Conservation (phyloP, 176 grass and related monocot genomes). For the Aegilops bicornis region DNA sequence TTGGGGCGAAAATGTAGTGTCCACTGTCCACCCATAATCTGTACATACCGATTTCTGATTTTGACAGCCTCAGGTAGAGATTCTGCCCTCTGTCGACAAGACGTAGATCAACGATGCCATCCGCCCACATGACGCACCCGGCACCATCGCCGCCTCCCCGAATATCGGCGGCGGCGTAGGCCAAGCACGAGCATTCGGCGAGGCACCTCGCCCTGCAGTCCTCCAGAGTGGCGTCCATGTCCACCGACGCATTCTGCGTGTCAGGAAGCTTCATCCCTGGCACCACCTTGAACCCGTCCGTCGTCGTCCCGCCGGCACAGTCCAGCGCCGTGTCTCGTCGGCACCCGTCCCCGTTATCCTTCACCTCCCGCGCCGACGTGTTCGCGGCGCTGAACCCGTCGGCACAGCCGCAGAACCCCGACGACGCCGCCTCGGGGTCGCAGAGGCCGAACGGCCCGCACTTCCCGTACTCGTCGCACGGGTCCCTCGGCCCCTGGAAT, state of each 20-base stretch:
- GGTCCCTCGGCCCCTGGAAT: neutral
- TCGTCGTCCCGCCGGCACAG: constrained; percentile 7
- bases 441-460: constrained; percentile 55
- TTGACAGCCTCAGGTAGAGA: constrained; percentile 27
- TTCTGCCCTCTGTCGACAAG: constrained; percentile 25
- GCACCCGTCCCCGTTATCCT: constrained; percentile 21
- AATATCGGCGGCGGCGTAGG: constrained; percentile 40
- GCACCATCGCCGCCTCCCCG: neutral
- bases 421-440: neutral
- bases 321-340: neutral
- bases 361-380: neutral
- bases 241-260: neutral
- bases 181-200: constrained; percentile 52
- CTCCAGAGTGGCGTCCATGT: constrained; percentile 16
- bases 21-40: neutral
- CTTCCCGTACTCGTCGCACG: constrained; percentile 30
- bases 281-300: constrained; percentile 29
- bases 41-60: constrained; percentile 5
- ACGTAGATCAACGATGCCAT: constrained; percentile 11
- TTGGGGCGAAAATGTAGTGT: no score
- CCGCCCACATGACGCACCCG: constrained; percentile 21
- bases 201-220: constrained; percentile 34
- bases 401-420: constrained; percentile 37
- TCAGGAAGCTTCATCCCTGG: constrained; percentile 51
- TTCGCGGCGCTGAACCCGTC: constrained; percentile 30